Percentiles rank a stretch among this genome's conserved stretches.
These are phyloP conservation scores for Diplodia scrobiculata DNA, from an alignment of 2,329 filamentous ascomycete genomes.

Conservation along the genomic window DNA sequence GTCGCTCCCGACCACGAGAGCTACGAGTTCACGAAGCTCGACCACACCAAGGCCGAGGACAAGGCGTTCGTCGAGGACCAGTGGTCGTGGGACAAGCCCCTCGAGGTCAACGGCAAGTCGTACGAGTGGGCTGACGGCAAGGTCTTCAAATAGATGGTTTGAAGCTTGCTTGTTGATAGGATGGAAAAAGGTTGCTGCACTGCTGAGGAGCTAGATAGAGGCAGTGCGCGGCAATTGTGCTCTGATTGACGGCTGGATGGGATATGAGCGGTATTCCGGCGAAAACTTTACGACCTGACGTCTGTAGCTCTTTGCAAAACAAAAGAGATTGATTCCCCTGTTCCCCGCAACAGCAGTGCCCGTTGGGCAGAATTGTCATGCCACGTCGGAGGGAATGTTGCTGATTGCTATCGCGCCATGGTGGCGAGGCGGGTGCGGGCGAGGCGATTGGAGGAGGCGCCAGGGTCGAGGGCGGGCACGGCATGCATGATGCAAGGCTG, in stretches of 20 bases:
- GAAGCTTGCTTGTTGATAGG: background rate
- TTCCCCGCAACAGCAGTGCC: conserved; percentile 2
- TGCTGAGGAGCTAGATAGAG: conserved; percentile 25
- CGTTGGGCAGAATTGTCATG: background rate
- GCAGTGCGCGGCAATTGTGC: conserved; percentile 14
- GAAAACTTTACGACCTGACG: conserved; percentile 27
- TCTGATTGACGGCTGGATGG: conserved; percentile 26
- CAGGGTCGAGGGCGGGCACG: conserved; percentile 18
- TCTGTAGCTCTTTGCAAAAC: conserved; percentile 26
- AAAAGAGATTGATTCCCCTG: conserved; percentile 26
- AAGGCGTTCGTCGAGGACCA: conserved; percentile 79
- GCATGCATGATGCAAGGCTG: conserved; percentile 28
- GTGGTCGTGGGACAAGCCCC: conserved; percentile 90
- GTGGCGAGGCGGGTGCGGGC: conserved; percentile 5
- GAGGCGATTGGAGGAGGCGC: conserved; percentile 11
- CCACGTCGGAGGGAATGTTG: conserved; percentile 10
- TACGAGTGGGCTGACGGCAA: conserved; percentile 89
- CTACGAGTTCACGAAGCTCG: conserved; percentile 95
- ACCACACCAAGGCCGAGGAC: conserved; percentile 82
- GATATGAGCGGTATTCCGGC: conserved; percentile 21
- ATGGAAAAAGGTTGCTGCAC: conserved; percentile 16
- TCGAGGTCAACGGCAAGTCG: conserved; percentile 79
- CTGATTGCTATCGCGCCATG: background rate
- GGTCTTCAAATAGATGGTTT: conserved; percentile 87
- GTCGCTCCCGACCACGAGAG: conserved; percentile 97